A percentile compares a stretch with the other conserved stretches of the same genome.
These are phyloP conservation scores for Bruguiera gymnorhiza DNA, from an alignment of 345 rosid genomes.

Conservation along the genomic window DNA sequence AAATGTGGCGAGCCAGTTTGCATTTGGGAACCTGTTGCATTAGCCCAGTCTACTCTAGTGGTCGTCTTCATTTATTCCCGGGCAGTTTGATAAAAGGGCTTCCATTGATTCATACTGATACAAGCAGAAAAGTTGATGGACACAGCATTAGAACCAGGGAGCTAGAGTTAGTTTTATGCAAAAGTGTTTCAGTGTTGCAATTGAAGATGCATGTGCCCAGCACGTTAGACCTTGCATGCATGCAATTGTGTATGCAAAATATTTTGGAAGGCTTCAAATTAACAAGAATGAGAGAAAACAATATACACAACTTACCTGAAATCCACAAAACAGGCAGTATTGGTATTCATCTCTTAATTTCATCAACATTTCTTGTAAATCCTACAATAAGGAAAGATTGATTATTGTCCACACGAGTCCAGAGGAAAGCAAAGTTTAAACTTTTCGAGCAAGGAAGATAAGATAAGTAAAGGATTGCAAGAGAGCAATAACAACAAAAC, in stretches of 20 bases:
- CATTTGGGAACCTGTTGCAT: background rate
- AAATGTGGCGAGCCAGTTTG: background rate
- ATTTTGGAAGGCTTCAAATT: background rate
- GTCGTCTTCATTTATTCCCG: slow-evolving; percentile 79
- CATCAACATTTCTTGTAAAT: slow-evolving; percentile 62
- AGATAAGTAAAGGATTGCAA: background rate
- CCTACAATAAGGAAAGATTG: slow-evolving; percentile 46
- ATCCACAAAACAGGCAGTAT: slow-evolving; percentile 83
- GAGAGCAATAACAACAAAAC: background rate
- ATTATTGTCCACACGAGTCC: background rate
- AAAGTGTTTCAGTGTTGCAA: background rate
- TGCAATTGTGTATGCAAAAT: no score
- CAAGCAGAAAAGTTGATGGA: slow-evolving; percentile 13
- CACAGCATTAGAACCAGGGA: background rate
- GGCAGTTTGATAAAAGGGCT: slow-evolving; percentile 71
- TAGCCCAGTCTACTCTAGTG: slow-evolving; percentile 36
- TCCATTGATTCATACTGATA: slow-evolving; percentile 81
- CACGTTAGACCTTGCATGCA: background rate
- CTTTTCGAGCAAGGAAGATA: background rate
- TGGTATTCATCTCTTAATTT: slow-evolving; percentile 70
- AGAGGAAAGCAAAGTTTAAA: background rate
- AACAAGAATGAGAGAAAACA: background rate
- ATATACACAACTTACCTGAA: slow-evolving; percentile 43
- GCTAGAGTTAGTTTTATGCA: background rate
- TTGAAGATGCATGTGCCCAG: background rate